These are phyloP conservation scores for Sugiyamaella marilandica DNA, from an alignment of 805 yeast species.

Conservation along the genomic window DNA sequence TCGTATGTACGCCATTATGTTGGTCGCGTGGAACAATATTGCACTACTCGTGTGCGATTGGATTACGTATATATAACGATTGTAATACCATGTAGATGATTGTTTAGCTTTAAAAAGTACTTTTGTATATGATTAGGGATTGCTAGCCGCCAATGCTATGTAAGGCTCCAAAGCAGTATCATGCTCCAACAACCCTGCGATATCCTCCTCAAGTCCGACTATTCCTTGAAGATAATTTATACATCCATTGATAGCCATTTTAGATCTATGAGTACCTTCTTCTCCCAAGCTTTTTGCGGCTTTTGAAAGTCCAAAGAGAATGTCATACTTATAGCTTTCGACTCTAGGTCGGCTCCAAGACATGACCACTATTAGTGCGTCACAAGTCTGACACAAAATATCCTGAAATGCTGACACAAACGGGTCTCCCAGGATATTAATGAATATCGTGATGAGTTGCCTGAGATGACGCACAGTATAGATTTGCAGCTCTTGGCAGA, in stretches of 20 bases:
- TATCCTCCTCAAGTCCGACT: not conserved
- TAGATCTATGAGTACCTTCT: conserved; percentile 6
- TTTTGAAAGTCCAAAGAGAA: conserved; percentile 24
- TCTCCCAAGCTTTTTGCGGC: conserved; percentile 15
- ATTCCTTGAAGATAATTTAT: not conserved
- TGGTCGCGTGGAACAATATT: not conserved
- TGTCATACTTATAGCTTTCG: conserved; percentile 25
- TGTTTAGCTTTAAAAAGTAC: not conserved
- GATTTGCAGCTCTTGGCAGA: conserved; percentile 19
- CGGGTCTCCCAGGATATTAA: conserved; percentile 29
- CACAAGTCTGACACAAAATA: conserved; percentile 18
- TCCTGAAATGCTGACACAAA: conserved; percentile 22
- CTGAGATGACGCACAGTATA: conserved; percentile 24
- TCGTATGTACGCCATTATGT: not conserved
- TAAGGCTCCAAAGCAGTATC: not conserved
- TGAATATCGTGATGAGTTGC: conserved; percentile 22
- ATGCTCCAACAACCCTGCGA: not conserved
- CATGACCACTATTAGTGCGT: conserved; percentile 16
- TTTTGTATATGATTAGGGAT: not conserved
- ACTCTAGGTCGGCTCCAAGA: conserved; percentile 26
- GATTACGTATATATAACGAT: conserved; percentile 3
- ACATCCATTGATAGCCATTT: not conserved
- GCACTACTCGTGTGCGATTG: not conserved
- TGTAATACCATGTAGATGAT: conserved; percentile 3
- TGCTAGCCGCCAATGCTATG: not conserved